Conservation (phyloP, 2,329 filamentous ascomycete species). For the Venturia effusa region DNA sequence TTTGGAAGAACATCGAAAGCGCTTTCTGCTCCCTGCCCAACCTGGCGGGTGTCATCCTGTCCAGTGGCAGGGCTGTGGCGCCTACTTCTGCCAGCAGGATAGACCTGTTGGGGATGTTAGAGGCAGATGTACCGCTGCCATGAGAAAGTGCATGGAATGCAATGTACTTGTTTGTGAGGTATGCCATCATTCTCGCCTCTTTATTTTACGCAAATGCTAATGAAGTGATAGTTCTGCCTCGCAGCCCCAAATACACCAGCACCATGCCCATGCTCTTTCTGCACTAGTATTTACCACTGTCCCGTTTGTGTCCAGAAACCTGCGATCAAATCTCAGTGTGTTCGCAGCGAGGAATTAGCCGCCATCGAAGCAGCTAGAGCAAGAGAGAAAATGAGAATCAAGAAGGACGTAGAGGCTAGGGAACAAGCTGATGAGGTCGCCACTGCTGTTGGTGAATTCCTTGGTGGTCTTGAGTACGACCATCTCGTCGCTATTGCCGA, state of each 20-base stretch:
- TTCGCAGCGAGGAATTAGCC: slow-evolving; percentile 22
- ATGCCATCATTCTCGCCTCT: slow-evolving; percentile 15
- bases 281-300: slow-evolving; percentile 29
- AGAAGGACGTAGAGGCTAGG: slow-evolving; percentile 4
- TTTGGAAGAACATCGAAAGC: slow-evolving; percentile 6
- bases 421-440: slow-evolving; percentile 8
- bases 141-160: slow-evolving; percentile 30
- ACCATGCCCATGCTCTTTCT: slow-evolving; percentile 27
- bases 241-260: slow-evolving; percentile 23
- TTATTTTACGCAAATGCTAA: slow-evolving; percentile 12
- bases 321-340: slow-evolving; percentile 24
- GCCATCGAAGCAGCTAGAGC: slow-evolving; percentile 6
- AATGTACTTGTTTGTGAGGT: slow-evolving; percentile 31
- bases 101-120: slow-evolving; percentile 28
- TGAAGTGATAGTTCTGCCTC: slow-evolving; percentile 8
- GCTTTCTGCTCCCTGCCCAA: slow-evolving; percentile 26
- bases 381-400: slow-evolving; percentile 2
- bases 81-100: slow-evolving; percentile 30
- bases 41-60: slow-evolving; percentile 26
- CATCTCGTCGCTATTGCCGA: not conserved
- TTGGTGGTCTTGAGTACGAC: not conserved
- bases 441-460: slow-evolving; percentile 4
- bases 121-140: slow-evolving; percentile 23
- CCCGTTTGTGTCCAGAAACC: slow-evolving; percentile 25
- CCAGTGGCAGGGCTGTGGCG: slow-evolving; percentile 32